Conservation (phyloP, 1,284 basidiomycete genomes). For the Leccinum pallidistipes region DNA sequence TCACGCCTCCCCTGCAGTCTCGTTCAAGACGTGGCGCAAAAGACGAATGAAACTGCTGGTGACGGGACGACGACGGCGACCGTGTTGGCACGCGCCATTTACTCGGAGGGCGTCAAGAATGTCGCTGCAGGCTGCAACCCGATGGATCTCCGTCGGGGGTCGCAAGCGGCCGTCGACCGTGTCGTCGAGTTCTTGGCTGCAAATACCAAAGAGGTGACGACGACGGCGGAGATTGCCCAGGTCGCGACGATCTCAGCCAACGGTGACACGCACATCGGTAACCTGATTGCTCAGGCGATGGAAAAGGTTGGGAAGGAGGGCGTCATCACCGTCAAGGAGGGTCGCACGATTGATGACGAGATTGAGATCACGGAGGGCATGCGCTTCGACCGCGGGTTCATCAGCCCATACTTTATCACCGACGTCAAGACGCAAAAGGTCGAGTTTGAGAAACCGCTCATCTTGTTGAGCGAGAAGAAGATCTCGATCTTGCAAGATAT, state of each 20-base stretch:
- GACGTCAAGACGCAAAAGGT: conserved; percentile 97
- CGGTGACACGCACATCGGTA: conserved; percentile 92
- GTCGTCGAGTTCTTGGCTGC: conserved; percentile 91
- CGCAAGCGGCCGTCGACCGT: conserved; percentile 95
- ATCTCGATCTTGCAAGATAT: conserved; percentile 95
- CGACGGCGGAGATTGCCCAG: conserved; percentile 95
- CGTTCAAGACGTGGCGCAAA: conserved; percentile 93
- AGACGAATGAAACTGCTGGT: conserved; percentile 97
- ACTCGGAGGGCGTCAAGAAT: conserved; percentile 98
- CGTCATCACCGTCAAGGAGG: conserved; percentile 99
- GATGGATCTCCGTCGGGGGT: conserved; percentile 97
- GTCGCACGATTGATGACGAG: conserved; percentile 95
- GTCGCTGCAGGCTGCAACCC: conserved; percentile 99
- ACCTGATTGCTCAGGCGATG: conserved; percentile 99
- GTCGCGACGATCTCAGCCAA: conserved; percentile 99
- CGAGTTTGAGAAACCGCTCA: conserved; percentile 96
- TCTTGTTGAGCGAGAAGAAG: conserved; percentile 97
- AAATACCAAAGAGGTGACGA: conserved; percentile 94
- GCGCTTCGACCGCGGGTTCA: conserved; percentile 99
- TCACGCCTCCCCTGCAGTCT: conserved; percentile 50
- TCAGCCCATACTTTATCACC: conserved; percentile 98
- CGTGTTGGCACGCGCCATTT: conserved; percentile 95
- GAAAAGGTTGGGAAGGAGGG: conserved; percentile 99
- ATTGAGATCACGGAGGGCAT: conserved; percentile 99
- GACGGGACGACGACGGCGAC: conserved; percentile 99